Base-by-base conservation (phyloP, 176 grass and related monocot genomes). In the Aegilops umbellulata region DNA sequence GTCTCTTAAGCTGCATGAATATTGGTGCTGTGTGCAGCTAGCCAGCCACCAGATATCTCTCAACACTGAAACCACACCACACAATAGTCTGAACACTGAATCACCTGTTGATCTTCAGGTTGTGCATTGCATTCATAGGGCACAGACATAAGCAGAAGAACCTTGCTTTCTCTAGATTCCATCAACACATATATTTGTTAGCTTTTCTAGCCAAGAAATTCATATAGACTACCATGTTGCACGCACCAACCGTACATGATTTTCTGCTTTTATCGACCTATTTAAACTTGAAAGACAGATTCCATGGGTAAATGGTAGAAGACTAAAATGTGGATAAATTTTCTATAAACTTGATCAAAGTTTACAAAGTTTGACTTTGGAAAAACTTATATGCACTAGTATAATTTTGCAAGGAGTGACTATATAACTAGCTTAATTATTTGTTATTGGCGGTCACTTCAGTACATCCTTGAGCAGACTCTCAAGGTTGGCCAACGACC, bases 201-300 rank as follows among this genome's bases (percentile, higher is more conserved):
- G 53, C 19, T 57, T 57, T 57, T 57, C 2, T 57, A 8, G 19
- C 2, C 53, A 57, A 57, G 15, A 51, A 57, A 57, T 57, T 22
- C 19, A 8, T 57, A 19, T 57, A 3, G 53, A 20, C 47, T 57
- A 57, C 53, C 19, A 22, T 20, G 0, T 22, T 22, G 19, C 53
- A 8, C 0, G 19, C 19, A 57, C 19, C 19, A 0, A 0, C 53
- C 19, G 1, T 2, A 22, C 53, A 58, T 1, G 0, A 58, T 3
- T 58, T 58, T 57, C 0, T 57, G 53, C 7, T 9, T 58, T 58
- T 58, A n/a, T 22, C 55, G 7, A 58, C 55, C 41, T 41, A 10
- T 41, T 42, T 42, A 58, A 58, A 58, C 7, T 58, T 58, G 53
- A 22, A 58, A 58, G 7, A 1, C 20, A 58, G 55, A 0, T 22